Evolutionary conservation across 768 basidiomycete species (phyloP), one percentile per base, ranked within the genome.

Genomic region (Collybia nuda): DNA sequence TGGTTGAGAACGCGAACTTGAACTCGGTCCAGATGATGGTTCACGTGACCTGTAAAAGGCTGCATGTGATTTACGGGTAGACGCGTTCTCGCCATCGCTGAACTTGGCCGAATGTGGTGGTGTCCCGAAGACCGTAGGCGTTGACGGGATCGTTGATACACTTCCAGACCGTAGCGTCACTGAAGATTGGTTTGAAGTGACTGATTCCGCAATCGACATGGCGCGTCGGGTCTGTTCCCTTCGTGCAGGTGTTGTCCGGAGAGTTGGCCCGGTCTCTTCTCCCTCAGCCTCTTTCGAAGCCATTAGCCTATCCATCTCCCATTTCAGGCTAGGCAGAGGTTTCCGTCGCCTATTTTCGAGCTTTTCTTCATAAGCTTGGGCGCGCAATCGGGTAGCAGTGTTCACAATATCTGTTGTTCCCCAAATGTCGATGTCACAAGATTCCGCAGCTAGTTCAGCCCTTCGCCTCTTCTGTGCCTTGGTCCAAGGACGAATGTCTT

Each of bases 351-450:
- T 42, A 18, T 32, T 35, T 9, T 58, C 59, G 9, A 69, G 57
- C 53, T 82, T 82, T 44, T 81, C 78, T 0, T 72, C 61, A 45
- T 69, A 76, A 0, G 73, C 80, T 53, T 81, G 77, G 2, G 61
- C 61, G 23, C 71, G 70, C 1, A 77, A 66, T 14, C 65, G 66
- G 0, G 80, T 81, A 37, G 66, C 60, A 1, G 67, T 71, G 49
- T 77, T 75, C 49, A 80, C 66, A 5, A 76, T 67, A 47, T 79
- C 72, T 5, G 69, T 60, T 3, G 73, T 69, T 0, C 61, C 48
- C 59, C 73, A 70, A 12, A 78, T 58, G 0, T 67, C 62, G 49
- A 83, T 71, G 40, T 72, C 72, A 8, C 68, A 55, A 5, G 68
- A 66, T 14, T 56, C 54, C 2, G 53, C 48, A 1, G 73, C 75